These are phyloP conservation scores for Cordia subcordata DNA, from an alignment of 257 asterid species.

Conservation along the genomic window DNA sequence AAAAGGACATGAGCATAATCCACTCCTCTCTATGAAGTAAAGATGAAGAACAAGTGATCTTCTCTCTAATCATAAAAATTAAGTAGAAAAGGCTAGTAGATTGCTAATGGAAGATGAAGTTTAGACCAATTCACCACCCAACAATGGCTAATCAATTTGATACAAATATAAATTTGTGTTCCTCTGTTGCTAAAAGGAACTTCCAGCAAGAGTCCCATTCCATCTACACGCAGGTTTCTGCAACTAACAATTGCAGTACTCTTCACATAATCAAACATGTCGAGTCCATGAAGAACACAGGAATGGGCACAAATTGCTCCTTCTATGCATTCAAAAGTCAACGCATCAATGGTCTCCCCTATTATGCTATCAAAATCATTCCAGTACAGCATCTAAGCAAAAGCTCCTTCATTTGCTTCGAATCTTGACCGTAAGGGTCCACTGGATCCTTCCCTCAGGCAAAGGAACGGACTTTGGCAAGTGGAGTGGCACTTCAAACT, in stretches of 20 bases:
- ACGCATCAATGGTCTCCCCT: background rate
- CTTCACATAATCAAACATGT: no score
- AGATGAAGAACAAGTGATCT: no score
- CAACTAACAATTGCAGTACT: background rate
- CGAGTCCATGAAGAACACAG: background rate
- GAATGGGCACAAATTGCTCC: background rate
- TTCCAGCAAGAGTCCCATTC: background rate
- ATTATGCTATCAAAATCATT: background rate
- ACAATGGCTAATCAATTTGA: background rate
- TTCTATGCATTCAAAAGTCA: background rate
- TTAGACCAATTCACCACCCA: background rate
- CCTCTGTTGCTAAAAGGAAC: background rate
- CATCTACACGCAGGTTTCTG: background rate
- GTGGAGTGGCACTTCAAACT: constrained; percentile 74
- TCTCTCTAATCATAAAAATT: background rate
- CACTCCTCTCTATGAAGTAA: no score
- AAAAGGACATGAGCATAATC: no score
- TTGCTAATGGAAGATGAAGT: background rate
- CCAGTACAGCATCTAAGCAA: background rate
- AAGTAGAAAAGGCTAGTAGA: background rate
- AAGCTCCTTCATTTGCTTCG: constrained; percentile 34
- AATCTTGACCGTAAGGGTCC: constrained; percentile 49
- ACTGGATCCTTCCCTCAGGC: constrained; percentile 59
- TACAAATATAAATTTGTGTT: background rate
- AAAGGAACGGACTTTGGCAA: constrained; percentile 72